A percentile compares a stretch with the other conserved stretches of the same genome.
Conservation (phyloP, 2,329 filamentous ascomycete genomes). For the Colletotrichum sp. region DNA sequence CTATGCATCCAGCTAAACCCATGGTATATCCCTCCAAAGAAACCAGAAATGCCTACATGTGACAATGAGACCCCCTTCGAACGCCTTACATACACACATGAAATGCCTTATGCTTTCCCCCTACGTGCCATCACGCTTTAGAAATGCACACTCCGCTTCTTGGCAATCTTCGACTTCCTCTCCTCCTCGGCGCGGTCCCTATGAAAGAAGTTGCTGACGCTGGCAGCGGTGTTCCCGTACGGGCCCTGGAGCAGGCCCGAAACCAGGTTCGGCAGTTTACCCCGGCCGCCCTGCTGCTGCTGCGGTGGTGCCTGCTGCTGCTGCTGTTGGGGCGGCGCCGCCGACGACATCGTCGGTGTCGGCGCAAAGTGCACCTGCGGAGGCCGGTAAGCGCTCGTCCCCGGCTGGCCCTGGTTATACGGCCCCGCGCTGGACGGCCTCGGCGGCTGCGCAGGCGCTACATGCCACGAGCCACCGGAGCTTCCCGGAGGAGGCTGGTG, state of each 20-base stretch:
- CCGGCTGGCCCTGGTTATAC: conserved; percentile 1
- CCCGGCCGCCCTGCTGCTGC: conserved; percentile 23
- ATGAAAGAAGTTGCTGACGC: conserved; percentile 50
- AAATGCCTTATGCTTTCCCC: neutral
- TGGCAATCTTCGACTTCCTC: conserved; percentile 43
- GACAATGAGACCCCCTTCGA: neutral
- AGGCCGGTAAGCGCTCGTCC: conserved; percentile 22
- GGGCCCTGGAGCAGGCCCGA: conserved; percentile 33
- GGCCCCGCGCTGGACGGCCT: conserved; percentile 13
- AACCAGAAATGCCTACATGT: neutral
- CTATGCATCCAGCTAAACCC: neutral
- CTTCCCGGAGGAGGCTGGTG: neutral
- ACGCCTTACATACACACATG: neutral
- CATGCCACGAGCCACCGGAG: neutral
- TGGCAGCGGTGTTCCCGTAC: conserved; percentile 45
- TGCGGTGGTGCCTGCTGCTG: conserved; percentile 22
- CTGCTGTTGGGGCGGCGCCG: conserved; percentile 16
- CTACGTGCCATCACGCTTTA: conserved; percentile 20
- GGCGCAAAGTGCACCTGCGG: conserved; percentile 26
- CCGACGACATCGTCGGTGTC: neutral
- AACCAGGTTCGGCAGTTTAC: conserved; percentile 29
- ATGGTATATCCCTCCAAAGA: neutral
- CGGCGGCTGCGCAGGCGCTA: conserved; percentile 21
- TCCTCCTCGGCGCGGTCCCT: conserved; percentile 39
- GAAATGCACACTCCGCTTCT: conserved; percentile 55